Conservation (phyloP, 2,329 filamentous ascomycete genomes). For the Penicillium sp. region DNA sequence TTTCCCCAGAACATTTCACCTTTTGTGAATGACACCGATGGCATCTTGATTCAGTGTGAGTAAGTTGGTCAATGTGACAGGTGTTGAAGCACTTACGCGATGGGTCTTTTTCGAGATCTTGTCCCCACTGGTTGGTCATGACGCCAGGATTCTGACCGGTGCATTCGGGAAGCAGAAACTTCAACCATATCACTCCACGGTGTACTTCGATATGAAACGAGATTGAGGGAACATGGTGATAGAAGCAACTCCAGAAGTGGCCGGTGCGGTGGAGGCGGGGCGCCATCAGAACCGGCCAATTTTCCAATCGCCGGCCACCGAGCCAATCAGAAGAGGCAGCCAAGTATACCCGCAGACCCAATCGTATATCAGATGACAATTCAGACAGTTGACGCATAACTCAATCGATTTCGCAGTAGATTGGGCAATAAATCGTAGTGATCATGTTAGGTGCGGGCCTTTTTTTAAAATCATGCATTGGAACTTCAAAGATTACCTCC, state of each 20-base stretch:
- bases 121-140: neutral
- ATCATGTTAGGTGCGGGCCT: no score
- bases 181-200: neutral
- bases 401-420: no score
- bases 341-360: no score
- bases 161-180: neutral
- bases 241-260: neutral
- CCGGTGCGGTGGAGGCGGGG: neutral
- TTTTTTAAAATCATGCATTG: no score
- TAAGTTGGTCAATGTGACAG: neutral
- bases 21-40: conserved; percentile 2
- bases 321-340: neutral
- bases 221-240: no score
- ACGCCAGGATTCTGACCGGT: neutral
- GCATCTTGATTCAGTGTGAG: neutral
- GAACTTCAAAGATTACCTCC: no score
- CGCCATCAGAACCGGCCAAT: neutral
- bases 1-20: neutral
- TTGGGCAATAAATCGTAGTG: no score
- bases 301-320: neutral
- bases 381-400: no score
- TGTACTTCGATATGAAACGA: neutral
- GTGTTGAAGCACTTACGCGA: conserved; percentile 3
- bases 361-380: no score
- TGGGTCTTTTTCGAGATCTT: conserved; percentile 4